These are phyloP conservation scores for Talaromyces amestolkiae DNA, from an alignment of 2,329 filamentous ascomycete genomes.

Conservation along the genomic window DNA sequence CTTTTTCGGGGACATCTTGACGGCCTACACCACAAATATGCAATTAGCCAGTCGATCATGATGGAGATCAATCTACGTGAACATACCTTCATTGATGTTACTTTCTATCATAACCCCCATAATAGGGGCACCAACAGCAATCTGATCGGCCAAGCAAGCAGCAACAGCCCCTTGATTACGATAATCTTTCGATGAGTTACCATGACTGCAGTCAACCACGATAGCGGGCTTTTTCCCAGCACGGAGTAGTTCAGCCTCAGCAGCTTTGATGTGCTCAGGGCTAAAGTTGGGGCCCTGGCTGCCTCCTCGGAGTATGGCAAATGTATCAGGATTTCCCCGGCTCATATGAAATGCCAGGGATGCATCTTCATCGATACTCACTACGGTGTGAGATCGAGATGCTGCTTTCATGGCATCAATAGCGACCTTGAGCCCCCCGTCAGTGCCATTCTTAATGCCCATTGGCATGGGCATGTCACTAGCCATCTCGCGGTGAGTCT, in stretches of 20 bases:
- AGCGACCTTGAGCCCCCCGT: not conserved
- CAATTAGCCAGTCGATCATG: not conserved
- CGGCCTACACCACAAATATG: not conserved
- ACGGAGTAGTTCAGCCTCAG: conserved; percentile 1
- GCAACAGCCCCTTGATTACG: conserved; percentile 7
- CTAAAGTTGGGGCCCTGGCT: conserved; percentile 3
- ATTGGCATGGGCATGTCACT: conserved; percentile 10
- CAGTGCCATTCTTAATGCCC: conserved; percentile 7
- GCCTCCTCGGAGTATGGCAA: conserved; percentile 8
- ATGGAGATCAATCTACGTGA: not conserved
- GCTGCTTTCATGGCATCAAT: conserved; percentile 7
- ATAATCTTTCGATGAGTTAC: conserved; percentile 3
- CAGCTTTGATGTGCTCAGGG: not conserved
- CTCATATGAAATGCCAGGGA: conserved; percentile 1
- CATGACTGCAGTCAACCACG: conserved; percentile 8
- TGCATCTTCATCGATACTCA: not conserved
- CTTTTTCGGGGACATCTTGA: not conserved
- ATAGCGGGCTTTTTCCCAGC: conserved; percentile 5
- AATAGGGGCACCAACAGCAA: conserved; percentile 6
- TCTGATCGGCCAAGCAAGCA: conserved; percentile 1
- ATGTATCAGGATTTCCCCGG: conserved; percentile 3
- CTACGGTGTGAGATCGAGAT: not conserved
- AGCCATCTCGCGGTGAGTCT: conserved; percentile 7
- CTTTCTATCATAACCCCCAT: conserved; percentile 8
- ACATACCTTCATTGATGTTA: conserved; percentile 9